Conservation (phyloP, 768 basidiomycete genomes). For the Exidia glandulosa region DNA sequence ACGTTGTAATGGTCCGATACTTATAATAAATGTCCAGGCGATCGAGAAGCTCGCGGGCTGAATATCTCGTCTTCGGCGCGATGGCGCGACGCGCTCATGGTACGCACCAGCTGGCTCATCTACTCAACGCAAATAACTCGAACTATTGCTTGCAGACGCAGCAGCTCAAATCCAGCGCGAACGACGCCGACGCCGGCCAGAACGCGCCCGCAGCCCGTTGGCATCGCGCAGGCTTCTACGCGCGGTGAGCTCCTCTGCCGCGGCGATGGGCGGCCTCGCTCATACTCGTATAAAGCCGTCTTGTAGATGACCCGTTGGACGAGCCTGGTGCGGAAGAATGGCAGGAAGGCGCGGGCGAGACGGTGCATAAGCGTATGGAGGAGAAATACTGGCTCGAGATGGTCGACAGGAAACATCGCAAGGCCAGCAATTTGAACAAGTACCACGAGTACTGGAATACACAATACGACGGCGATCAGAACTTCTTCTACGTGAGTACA, state of each 20-base stretch:
- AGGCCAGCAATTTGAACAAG: neutral
- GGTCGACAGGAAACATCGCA: neutral
- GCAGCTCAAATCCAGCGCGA: neutral
- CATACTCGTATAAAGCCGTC: no score
- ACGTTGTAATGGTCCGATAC: no score
- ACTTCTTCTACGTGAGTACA: slow-evolving; percentile 1
- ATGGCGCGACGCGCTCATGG: neutral
- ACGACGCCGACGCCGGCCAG: neutral
- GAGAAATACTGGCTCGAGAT: neutral
- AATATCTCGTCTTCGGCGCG: neutral
- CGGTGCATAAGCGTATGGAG: neutral
- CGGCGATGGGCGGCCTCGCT: no score
- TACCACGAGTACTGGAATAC: neutral
- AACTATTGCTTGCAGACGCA: no score
- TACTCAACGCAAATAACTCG: no score
- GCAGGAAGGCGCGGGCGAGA: neutral
- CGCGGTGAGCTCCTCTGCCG: no score
- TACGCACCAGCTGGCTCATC: no score
- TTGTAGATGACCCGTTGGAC: neutral
- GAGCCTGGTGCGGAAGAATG: neutral
- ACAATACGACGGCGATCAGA: neutral
- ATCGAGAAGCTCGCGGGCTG: neutral
- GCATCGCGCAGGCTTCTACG: neutral
- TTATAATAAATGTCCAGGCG: no score
- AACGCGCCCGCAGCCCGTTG: neutral